Percentiles rank a stretch among this genome's conserved stretches.
Conservation (phyloP, 208 protist genomes). For the Leishmania braziliensis region DNA sequence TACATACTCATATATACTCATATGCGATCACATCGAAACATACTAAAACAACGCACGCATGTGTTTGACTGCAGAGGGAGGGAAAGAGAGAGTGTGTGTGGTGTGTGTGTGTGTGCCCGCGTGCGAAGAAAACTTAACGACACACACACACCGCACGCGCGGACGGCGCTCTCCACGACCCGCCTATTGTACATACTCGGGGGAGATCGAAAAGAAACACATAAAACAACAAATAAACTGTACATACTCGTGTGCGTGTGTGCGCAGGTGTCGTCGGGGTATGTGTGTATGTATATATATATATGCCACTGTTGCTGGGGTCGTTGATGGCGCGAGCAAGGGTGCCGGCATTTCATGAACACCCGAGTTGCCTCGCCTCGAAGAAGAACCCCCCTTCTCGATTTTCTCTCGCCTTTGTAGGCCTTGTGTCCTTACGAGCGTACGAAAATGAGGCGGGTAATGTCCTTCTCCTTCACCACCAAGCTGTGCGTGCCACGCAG, state of each 20-base stretch:
- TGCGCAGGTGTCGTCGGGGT: background rate
- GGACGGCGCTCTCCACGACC: background rate
- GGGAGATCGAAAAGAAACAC: background rate
- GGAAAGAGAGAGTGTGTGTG: background rate
- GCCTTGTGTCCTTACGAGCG: constrained; percentile 20
- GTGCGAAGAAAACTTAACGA: background rate
- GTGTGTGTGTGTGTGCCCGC: too few species aligned
- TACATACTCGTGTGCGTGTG: background rate
- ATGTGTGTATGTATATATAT: too few species aligned
- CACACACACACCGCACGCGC: background rate
- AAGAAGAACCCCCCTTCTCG: background rate
- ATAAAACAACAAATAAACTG: constrained; percentile 3
- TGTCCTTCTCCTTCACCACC: constrained; percentile 61
- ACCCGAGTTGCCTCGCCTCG: background rate
- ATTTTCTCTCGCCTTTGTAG: background rate
- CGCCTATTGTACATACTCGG: background rate
- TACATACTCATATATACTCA: background rate
- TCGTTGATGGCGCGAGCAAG: background rate
- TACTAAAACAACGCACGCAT: background rate
- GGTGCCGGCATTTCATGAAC: background rate
- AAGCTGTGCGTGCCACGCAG: constrained; percentile 68
- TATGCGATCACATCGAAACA: background rate
- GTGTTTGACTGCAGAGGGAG: background rate
- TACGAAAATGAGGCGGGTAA: constrained; percentile 80
- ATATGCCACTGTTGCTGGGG: background rate